Percentiles rank a stretch among this genome's conserved stretches.
phyloP scores from a whole-genome alignment of 2,329 filamentous ascomycete species.

The Mollisiaceae sp. region DNA sequence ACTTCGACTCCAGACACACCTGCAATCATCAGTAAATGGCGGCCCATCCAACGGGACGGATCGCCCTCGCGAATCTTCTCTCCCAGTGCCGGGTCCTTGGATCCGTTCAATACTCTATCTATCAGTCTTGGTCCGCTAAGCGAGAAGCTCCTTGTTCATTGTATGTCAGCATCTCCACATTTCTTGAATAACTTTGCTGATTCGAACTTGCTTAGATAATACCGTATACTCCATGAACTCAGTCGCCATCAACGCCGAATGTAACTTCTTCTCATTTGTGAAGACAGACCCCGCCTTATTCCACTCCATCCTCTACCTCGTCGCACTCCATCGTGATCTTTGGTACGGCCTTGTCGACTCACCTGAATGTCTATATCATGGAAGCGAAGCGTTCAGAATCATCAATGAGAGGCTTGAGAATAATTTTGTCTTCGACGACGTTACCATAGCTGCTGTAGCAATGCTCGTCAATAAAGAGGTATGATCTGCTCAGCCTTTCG shows the following conservation, averaged over 20 bases:
- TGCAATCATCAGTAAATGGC: neutral
- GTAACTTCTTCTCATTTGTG: conserved; percentile 24
- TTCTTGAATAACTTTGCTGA: neutral
- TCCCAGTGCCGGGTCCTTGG: conserved; percentile 13
- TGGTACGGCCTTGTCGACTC: conserved; percentile 21
- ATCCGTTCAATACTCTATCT: conserved; percentile 28
- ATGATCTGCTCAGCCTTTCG: neutral
- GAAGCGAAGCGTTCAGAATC: conserved; percentile 28
- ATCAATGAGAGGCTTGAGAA: conserved; percentile 26
- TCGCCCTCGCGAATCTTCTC: neutral
- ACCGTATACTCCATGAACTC: conserved; percentile 28
- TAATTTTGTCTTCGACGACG: conserved; percentile 16
- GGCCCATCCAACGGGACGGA: neutral
- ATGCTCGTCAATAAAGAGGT: conserved; percentile 32
- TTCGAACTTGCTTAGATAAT: conserved; percentile 15
- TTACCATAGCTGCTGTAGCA: conserved; percentile 30
- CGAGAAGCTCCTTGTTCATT: conserved; percentile 23
- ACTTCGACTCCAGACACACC: neutral
- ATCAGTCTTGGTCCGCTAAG: conserved; percentile 19
- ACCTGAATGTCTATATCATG: conserved; percentile 25
- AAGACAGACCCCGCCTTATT: conserved; percentile 25
- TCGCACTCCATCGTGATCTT: conserved; percentile 27
- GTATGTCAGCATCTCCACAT: conserved; percentile 14
- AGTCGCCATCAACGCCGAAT: conserved; percentile 28
- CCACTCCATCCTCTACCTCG: conserved; percentile 29